Evolutionary conservation across 805 yeast genomes (phyloP).

Genomic region (Candida suzukii): DNA sequence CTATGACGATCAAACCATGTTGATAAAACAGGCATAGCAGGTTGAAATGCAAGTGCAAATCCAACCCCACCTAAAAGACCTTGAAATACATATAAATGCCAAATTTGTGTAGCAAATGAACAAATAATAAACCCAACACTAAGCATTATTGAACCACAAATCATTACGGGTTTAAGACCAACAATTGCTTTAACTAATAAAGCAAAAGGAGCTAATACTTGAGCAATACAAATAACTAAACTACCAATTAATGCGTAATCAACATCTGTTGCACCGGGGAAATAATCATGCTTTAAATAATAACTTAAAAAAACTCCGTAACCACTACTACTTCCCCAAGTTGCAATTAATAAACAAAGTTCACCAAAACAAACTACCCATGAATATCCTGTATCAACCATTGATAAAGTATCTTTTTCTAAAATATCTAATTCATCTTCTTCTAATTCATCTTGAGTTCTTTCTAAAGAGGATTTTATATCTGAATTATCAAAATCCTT

Average conservation of each 20-base stretch:
- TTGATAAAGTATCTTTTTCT: not conserved
- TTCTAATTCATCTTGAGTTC: not conserved
- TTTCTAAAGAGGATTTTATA: no score
- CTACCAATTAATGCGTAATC: slow-evolving; percentile 62
- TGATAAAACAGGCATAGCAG: slow-evolving; percentile 40
- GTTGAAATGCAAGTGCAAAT: slow-evolving; percentile 43
- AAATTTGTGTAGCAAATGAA: slow-evolving; percentile 38
- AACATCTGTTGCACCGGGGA: slow-evolving; percentile 42
- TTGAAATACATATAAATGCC: slow-evolving; percentile 46
- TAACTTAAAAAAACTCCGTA: slow-evolving; percentile 53
- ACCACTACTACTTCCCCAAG: slow-evolving; percentile 62
- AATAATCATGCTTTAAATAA: slow-evolving; percentile 40
- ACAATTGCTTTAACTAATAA: slow-evolving; percentile 13
- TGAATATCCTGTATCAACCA: slow-evolving; percentile 49
- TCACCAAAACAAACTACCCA: slow-evolving; percentile 42
- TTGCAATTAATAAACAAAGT: slow-evolving; percentile 36
- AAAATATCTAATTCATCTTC: slow-evolving; percentile 5
- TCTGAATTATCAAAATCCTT: not conserved
- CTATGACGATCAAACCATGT: slow-evolving; percentile 46
- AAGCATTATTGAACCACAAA: slow-evolving; percentile 34
- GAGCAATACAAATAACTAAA: slow-evolving; percentile 28
- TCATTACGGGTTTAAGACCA: slow-evolving; percentile 15
- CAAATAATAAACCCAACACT: slow-evolving; percentile 35
- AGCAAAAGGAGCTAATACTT: slow-evolving; percentile 16
- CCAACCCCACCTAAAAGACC: slow-evolving; percentile 46